Evolutionary conservation across 495 filamentous ascomycete species (phyloP).

Genomic region (Copromyces sp.): DNA sequence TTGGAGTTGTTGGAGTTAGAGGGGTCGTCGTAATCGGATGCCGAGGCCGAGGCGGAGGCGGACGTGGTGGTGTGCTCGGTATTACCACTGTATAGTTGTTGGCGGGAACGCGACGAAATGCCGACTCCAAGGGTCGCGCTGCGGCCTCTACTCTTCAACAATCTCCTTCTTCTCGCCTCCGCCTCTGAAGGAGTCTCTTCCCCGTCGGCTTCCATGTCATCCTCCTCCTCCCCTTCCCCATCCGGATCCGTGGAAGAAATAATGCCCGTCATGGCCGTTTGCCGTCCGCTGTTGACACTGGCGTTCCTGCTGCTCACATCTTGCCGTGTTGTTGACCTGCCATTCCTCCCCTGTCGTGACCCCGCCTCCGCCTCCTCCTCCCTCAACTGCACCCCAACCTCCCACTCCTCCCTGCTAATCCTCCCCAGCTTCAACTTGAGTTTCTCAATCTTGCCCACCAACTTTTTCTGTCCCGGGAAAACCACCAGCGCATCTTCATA

Average conservation of each 20-base stretch:
- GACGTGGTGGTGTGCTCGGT: slow-evolving; percentile 26
- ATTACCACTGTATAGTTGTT: not conserved
- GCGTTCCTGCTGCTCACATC: not conserved
- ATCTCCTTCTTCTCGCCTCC: not conserved
- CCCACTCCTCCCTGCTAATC: slow-evolving; percentile 6
- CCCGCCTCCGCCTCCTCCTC: not conserved
- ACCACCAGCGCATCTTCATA: slow-evolving; percentile 74
- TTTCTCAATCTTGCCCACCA: slow-evolving; percentile 63
- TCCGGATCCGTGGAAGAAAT: not conserved
- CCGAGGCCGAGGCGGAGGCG: slow-evolving; percentile 31
- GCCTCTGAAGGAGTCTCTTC: not conserved
- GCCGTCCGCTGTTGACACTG: slow-evolving; percentile 6
- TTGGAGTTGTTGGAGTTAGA: not conserved
- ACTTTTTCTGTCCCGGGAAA: slow-evolving; percentile 80
- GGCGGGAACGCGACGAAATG: not conserved
- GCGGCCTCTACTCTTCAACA: not conserved
- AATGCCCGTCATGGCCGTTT: slow-evolving; percentile 14
- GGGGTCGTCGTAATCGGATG: slow-evolving; percentile 30
- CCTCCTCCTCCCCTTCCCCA: not conserved
- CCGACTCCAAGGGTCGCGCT: not conserved
- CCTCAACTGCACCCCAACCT: not conserved
- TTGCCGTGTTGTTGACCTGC: not conserved
- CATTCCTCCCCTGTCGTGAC: not conserved
- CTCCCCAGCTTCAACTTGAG: slow-evolving; percentile 51
- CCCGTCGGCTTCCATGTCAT: not conserved